Percentiles rank a stretch among this genome's conserved stretches.
Conservation (phyloP, 495 filamentous ascomycete species). For the Delitschia confertaspora region DNA sequence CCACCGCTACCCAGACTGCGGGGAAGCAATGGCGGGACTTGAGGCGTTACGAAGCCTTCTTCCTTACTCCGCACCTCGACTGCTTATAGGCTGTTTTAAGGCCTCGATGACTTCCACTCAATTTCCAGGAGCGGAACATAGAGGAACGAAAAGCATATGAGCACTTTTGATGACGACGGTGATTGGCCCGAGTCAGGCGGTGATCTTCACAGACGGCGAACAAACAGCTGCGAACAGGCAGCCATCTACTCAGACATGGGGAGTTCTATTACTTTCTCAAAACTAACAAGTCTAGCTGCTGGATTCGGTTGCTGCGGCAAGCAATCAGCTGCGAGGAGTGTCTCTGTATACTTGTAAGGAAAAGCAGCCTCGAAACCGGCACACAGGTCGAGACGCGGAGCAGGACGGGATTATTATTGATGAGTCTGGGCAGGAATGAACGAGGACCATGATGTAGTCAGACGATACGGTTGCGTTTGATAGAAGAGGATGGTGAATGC, state of each 20-base stretch:
- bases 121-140: background rate
- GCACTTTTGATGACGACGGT: constrained; percentile 1
- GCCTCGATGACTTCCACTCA: constrained; percentile 1
- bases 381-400: background rate
- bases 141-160: constrained; percentile 1
- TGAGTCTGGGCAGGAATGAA: too few species aligned
- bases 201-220: constrained; percentile 1
- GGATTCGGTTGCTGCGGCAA: constrained; percentile 25
- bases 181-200: constrained; percentile 13
- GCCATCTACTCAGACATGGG: constrained; percentile 3
- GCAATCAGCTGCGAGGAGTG: constrained; percentile 6
- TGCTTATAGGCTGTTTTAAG: constrained; percentile 1
- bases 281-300: constrained; percentile 15
- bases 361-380: background rate
- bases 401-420: constrained; percentile 3
- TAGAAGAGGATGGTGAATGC: constrained; percentile 22
- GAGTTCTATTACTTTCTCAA: constrained; percentile 12
- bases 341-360: background rate
- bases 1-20: background rate
- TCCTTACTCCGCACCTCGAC: too few species aligned
- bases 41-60: too few species aligned
- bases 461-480: constrained; percentile 25
- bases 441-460: too few species aligned
- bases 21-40: constrained; percentile 9
- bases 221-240: constrained; percentile 10